phyloP scores from a whole-genome alignment of 2,329 filamentous ascomycete species.

The Trichophyton schoenleinii region DNA sequence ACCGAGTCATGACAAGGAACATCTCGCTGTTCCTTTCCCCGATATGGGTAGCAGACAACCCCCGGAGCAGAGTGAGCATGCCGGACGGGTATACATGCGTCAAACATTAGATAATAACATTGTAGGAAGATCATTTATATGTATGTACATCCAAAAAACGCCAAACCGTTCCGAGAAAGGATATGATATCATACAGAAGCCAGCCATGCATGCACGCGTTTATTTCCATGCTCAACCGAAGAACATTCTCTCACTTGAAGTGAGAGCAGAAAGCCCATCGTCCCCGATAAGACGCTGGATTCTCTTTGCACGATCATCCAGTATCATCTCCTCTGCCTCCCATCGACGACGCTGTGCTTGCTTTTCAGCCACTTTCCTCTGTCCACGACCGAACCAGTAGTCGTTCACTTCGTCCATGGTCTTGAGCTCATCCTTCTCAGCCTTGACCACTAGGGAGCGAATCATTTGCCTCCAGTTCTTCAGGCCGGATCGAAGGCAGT shows the following conservation, averaged over 20 bases:
- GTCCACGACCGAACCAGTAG: conserved; percentile 25
- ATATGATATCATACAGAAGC: background rate
- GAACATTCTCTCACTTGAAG: background rate
- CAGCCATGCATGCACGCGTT: background rate
- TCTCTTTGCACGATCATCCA: conserved; percentile 24
- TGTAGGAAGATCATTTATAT: background rate
- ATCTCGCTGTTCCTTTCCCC: background rate
- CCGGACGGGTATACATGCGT: background rate
- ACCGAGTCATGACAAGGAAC: background rate
- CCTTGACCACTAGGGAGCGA: conserved; percentile 42
- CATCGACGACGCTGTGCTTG: conserved; percentile 24
- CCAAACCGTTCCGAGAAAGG: background rate
- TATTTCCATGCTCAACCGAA: background rate
- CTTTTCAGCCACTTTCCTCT: conserved; percentile 20
- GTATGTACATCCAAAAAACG: background rate
- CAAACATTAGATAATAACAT: background rate
- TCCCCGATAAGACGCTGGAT: conserved; percentile 10
- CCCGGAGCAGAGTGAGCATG: background rate
- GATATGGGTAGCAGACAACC: background rate
- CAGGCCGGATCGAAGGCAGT: conserved; percentile 65
- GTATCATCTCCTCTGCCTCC: conserved; percentile 30
- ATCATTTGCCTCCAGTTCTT: conserved; percentile 80
- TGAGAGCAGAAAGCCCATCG: background rate
- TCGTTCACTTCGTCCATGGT: conserved; percentile 22
- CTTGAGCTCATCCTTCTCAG: conserved; percentile 26